phyloP scores from a whole-genome alignment of 140 eudicot species.

The Bidens hawaiensis region DNA sequence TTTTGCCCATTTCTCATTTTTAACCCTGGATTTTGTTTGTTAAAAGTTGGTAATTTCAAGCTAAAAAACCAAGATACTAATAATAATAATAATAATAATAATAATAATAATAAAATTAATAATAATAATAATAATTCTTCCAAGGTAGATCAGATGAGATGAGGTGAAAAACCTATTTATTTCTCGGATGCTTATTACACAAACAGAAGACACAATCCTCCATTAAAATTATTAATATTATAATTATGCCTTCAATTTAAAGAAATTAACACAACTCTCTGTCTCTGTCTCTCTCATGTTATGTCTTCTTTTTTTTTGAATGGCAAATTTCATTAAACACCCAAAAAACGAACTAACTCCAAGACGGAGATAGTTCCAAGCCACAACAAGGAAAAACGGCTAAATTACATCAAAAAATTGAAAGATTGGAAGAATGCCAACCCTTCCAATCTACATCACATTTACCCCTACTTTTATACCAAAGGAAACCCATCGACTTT shows the following conservation, averaged over 20 bases:
- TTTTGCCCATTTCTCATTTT: not conserved
- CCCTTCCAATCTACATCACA: too few species aligned
- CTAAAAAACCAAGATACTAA: not conserved
- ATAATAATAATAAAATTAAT: not conserved
- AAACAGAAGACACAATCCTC: slow-evolving; percentile 29
- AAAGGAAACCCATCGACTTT: too few species aligned
- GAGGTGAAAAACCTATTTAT: slow-evolving; percentile 8
- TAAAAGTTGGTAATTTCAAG: not conserved
- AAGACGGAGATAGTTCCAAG: too few species aligned
- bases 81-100: not conserved
- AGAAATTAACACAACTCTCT: slow-evolving; percentile 21
- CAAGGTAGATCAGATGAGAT: slow-evolving; percentile 11
- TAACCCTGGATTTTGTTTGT: not conserved
- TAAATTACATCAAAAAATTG: too few species aligned
- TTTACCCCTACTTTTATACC: too few species aligned
- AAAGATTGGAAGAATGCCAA: too few species aligned
- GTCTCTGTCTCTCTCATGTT: slow-evolving; percentile 23
- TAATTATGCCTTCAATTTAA: slow-evolving; percentile 36
- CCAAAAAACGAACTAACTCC: too few species aligned
- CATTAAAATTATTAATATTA: slow-evolving; percentile 19
- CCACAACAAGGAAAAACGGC: too few species aligned
- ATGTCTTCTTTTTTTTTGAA: slow-evolving; percentile 27
- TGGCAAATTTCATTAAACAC: too few species aligned
- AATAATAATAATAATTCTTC: not conserved
- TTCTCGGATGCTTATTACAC: slow-evolving; percentile 22